Evolutionary conservation across 495 filamentous ascomycete genomes (phyloP), one percentile per base, ranked within the genome.

Genomic region (Aspergillus baeticus): DNA sequence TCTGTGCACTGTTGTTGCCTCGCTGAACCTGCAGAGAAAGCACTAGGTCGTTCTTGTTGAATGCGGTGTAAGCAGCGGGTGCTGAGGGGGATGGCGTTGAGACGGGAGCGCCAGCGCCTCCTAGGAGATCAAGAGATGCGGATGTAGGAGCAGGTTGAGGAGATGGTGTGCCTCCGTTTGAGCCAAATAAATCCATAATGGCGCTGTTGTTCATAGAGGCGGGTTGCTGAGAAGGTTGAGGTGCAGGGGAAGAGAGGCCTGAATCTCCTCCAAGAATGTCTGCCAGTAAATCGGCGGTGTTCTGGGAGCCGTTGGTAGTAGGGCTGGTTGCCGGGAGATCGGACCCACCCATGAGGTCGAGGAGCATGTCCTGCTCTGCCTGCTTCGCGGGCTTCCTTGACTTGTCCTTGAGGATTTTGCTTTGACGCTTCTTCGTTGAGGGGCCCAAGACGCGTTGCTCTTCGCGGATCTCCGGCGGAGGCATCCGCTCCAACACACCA

Each of bases 401-500:
- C 72, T 89, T 95, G 63, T 82, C 79, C 61, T 86, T 89, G 29
- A 84, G 77, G n/a, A 78, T 61, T 36, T 83, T 84, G 67, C 90
- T 90, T 63, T 84, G 85, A 43, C 84, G 81, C 74, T 93, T 95
- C 79, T 89, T 92, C 43, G 71, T 62, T 6, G 90, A 86, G 61
- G 93, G 89, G n/a, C 92, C 91, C 13, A 97, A 76, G 6, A 96
- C 91, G 36, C 93, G 78, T 51, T 92, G 91, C 66, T 92, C 88
- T 69, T 98, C 94, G 50, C 91, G 90, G 62, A 98, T 97, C 68
- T 98, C 92, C 7, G 94, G 94, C 3, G 93, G 83, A 11, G 94
- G 94, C 94, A 98, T 98, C 66, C 92, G 90, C 73, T 98, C 94
- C 2, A 98, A 77, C 10, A 98, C 94, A 45, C 94, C 94, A 39